phyloP scores from a whole-genome alignment of 495 filamentous ascomycete genomes.

The Evernia prunastri region DNA sequence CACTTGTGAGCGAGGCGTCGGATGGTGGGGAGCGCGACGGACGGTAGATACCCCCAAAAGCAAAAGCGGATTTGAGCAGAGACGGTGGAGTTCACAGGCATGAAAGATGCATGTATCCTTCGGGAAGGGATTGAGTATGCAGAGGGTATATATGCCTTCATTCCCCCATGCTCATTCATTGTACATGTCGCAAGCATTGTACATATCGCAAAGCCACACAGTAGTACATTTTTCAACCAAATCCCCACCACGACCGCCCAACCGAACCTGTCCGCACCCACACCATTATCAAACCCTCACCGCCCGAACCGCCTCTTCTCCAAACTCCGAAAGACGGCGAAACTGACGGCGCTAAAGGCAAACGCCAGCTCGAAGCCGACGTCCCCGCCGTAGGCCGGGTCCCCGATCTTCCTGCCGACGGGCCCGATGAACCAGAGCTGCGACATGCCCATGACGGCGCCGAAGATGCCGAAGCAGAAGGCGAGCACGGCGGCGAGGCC shows the following conservation, averaged over 20 bases:
- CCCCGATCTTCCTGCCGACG: slow-evolving; percentile 58
- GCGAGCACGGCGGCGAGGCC: slow-evolving; percentile 64
- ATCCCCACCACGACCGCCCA: neutral
- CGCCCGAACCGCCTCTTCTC: slow-evolving; percentile 52
- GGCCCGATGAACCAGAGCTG: slow-evolving; percentile 71
- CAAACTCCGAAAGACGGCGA: slow-evolving; percentile 41
- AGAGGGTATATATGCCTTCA: neutral
- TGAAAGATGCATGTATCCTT: too few relatives aligned
- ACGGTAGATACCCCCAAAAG: neutral
- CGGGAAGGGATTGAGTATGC: too few relatives aligned
- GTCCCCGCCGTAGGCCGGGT: slow-evolving; percentile 56
- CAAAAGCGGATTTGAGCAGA: neutral
- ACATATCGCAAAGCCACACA: too few relatives aligned
- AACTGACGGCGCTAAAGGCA: slow-evolving; percentile 44
- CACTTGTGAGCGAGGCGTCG: slow-evolving; percentile 4
- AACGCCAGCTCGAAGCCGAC: slow-evolving; percentile 70
- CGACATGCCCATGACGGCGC: slow-evolving; percentile 70
- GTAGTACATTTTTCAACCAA: too few relatives aligned
- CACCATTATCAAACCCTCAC: slow-evolving; percentile 17
- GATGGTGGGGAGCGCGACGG: neutral
- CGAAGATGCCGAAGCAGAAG: slow-evolving; percentile 63
- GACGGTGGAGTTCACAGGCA: neutral
- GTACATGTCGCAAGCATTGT: neutral
- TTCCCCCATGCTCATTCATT: neutral
- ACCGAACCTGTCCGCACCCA: neutral